phyloP scores from a whole-genome alignment of 768 basidiomycete species.

The Collybia sordida region DNA sequence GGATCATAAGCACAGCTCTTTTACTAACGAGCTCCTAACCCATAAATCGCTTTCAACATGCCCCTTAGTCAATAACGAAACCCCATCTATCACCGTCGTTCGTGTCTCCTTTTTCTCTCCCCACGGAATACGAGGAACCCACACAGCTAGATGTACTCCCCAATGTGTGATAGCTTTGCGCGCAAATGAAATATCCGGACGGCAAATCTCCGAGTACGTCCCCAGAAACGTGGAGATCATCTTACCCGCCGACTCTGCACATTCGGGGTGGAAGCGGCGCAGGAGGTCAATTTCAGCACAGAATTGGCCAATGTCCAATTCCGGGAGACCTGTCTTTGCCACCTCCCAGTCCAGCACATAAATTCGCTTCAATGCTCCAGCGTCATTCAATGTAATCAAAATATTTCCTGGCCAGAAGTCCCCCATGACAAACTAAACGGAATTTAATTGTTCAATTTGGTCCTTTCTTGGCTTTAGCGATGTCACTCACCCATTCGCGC shows the following conservation, averaged over 20 bases:
- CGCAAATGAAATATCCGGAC: conserved; percentile 27
- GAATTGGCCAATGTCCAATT: conserved; percentile 63
- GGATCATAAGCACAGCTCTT: conserved; percentile 10
- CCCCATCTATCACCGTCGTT: conserved; percentile 49
- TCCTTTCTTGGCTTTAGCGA: neutral
- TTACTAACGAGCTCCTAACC: conserved; percentile 26
- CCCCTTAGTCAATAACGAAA: conserved; percentile 39
- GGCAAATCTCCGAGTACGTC: conserved; percentile 35
- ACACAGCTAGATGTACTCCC: conserved; percentile 55
- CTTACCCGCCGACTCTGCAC: conserved; percentile 30
- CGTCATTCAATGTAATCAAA: conserved; percentile 37
- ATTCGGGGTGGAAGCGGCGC: conserved; percentile 43
- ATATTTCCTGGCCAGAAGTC: conserved; percentile 79
- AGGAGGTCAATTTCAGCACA: conserved; percentile 58
- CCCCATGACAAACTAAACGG: conserved; percentile 53
- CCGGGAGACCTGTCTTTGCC: conserved; percentile 53
- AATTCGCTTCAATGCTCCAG: conserved; percentile 36
- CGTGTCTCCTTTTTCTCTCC: conserved; percentile 45
- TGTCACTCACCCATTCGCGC: conserved; percentile 18
- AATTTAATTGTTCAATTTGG: neutral
- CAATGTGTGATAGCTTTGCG: conserved; percentile 42
- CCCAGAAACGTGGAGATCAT: conserved; percentile 45
- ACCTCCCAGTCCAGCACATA: conserved; percentile 69
- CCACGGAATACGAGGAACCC: conserved; percentile 53
- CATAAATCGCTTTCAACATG: conserved; percentile 21